Base-by-base conservation (phyloP, 139 green algal species). In the Deuterostichococcus epilithicus region DNA sequence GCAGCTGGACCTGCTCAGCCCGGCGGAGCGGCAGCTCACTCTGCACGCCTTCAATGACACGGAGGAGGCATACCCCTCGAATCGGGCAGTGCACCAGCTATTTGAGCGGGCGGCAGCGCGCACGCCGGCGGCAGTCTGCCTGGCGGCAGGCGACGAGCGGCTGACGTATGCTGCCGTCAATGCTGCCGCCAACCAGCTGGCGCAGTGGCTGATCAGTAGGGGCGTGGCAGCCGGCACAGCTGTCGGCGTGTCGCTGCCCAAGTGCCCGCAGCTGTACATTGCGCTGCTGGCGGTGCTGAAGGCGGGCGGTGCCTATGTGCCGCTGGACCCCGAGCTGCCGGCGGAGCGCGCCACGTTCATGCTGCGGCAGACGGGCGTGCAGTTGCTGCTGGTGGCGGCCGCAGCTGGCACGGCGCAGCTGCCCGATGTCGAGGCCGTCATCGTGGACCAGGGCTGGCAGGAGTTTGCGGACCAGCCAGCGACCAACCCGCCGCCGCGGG, bases 291-390 rank as follows among this genome's bases (percentile, higher is more conserved):
- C 70, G 20, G 69, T 83, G 28, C 65, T 89, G 22, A 86, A 90
- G 70, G 70, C 86, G 1, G 88, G 88, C 37, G 83, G 73, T 22
- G 72, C 45, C 30, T 90, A 90, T 68, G 74, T 90, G 38, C 88
- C 88, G 0, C 79, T 93, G 77, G 85, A 90, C 77, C 83, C 88
- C 22, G 34, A 52, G 26, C 90, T 89, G 63, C 86, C 86, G 5
- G 34, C 72, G 6, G 80, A 88, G 13, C 80, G 86, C 6, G 38
- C 89, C 37, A 73, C 75, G 10, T 68, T 66, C 58, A 86, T 87
- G 78, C 52, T 63, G 52, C 52, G 18, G 10, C 52, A n/a, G 52
- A 63, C 52, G 10, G 52, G 52, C 18, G 52, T 63, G 52, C 52
- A 28, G 44, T 35, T 65, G 47, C 22, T 67, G 38, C 47, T 78